A percentile compares a stretch with the other conserved stretches of the same genome.
phyloP scores from a whole-genome alignment of 768 basidiomycete genomes.

The Boletellus ananiceps region DNA sequence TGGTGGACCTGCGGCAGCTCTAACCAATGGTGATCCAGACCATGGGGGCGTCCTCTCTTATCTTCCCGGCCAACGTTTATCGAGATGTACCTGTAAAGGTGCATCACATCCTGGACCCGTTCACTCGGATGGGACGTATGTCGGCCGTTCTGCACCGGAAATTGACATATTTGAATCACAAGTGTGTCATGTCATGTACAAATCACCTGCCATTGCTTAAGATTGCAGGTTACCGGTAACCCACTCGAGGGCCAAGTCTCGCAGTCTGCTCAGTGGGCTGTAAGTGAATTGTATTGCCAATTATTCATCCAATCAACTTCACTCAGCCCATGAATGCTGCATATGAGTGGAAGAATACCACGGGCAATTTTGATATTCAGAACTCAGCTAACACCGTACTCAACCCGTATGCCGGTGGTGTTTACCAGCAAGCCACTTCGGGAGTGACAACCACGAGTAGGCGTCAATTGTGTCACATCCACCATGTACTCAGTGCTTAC shows the following conservation, averaged over 20 bases:
- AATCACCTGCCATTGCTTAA: background rate
- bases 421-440: conserved; percentile 81
- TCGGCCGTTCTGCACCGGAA: conserved; percentile 82
- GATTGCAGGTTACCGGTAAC: conserved; percentile 34
- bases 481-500: conserved; percentile 4
- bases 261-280: conserved; percentile 80
- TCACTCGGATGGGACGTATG: conserved; percentile 69
- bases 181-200: conserved; percentile 32
- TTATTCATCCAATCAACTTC: background rate
- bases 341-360: conserved; percentile 67
- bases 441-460: conserved; percentile 57
- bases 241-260: conserved; percentile 59
- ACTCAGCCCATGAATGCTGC: conserved; percentile 69
- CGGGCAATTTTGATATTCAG: conserved; percentile 52
- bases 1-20: conserved; percentile 57
- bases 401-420: conserved; percentile 71
- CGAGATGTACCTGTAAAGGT: conserved; percentile 81
- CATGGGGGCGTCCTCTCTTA: conserved; percentile 62
- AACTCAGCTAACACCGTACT: conserved; percentile 47
- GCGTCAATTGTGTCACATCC: conserved; percentile 9
- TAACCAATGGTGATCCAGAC: conserved; percentile 52
- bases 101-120: conserved; percentile 87
- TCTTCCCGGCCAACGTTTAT: conserved; percentile 84
- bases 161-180: conserved; percentile 89
- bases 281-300: conserved; percentile 34